These are phyloP conservation scores for Tagetes erecta DNA, from an alignment of 129 eudicot genomes.

Conservation along the genomic window DNA sequence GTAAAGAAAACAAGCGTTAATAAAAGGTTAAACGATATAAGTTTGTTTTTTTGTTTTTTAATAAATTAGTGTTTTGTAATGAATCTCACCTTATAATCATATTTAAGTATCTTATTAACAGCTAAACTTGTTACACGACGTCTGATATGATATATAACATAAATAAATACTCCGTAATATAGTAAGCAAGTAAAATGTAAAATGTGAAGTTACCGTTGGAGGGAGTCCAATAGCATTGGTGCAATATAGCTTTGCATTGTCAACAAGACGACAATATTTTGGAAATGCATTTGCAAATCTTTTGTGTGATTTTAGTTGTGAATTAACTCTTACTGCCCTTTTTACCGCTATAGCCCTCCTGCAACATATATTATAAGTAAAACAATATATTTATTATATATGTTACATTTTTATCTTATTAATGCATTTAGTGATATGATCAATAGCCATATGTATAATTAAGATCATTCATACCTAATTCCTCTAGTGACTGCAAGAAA, in stretches of 20 bases:
- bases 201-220: conserved; percentile 52
- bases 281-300: conserved; percentile 85
- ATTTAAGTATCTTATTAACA: not conserved
- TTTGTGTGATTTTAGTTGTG: conserved; percentile 90
- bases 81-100: too few species aligned
- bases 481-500: conserved; percentile 94
- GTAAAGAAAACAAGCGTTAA: too few species aligned
- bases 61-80: too few species aligned
- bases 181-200: not conserved
- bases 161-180: not conserved
- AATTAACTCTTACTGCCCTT: conserved; percentile 90
- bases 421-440: not conserved
- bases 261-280: conserved; percentile 68
- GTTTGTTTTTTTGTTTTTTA: too few species aligned
- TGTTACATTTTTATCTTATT: not conserved
- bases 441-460: conserved; percentile 12
- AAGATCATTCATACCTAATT: conserved; percentile 54
- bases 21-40: too few species aligned
- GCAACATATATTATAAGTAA: conserved; percentile 3
- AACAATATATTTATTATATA: not conserved
- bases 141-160: too few species aligned
- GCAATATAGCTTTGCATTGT: conserved; percentile 75
- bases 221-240: conserved; percentile 66
- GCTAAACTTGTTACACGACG: not conserved
- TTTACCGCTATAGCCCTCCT: conserved; percentile 83